Base-by-base conservation (phyloP, 2,329 filamentous ascomycete genomes). In the Diaporthe ampelina region DNA sequence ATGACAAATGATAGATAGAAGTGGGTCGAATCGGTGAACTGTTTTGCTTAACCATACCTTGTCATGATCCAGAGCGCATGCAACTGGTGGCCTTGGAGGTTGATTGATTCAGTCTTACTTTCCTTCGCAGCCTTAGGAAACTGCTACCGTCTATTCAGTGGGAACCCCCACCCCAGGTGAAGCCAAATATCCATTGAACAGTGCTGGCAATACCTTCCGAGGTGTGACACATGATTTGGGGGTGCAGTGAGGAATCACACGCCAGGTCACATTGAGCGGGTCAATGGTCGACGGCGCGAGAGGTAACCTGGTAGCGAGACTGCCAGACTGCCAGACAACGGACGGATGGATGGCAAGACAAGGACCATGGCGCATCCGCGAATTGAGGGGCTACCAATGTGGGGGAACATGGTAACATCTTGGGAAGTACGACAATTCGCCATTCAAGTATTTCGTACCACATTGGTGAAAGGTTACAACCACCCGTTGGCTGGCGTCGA, bases 1-100 rank as follows among this genome's bases (percentile, higher is more conserved):
- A 54, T 68, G 63, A 68, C 63, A 68, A 68, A 68, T 68, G 63
- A 68, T 54, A 54, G 63, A 68, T 40, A 54, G 63, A 5, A 40
- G 63, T 54, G 63, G 21, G n/a, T 54, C 61, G 13, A 17, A 15
- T 35, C 32, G n/a, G 48, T 37, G 63, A 52, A 52, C 29, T 37
- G 17, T n/a, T 50, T 11, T 37, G 21, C 45, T 67, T 24, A 6
- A 21, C 21, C 19, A 11, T 50, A 19, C 29, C 43, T 24, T 19
- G 45, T 17, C 37, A 11, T 15, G n/a, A 45, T 4, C 21, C 3
- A 26, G 32, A 17, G 29, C 63, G 26, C 21, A 21, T 10, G 37
- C 40, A 48, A 26, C 11, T 24, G 10, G 40, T 65, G 19, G 37
- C 24, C 59, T 32, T 54, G n/a, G n/a, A 26, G 13, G 10, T 68